Evolutionary conservation across 768 basidiomycete genomes (phyloP), one percentile per base, ranked within the genome.

Genomic region (Krasilnikovozyma curviuscula): DNA sequence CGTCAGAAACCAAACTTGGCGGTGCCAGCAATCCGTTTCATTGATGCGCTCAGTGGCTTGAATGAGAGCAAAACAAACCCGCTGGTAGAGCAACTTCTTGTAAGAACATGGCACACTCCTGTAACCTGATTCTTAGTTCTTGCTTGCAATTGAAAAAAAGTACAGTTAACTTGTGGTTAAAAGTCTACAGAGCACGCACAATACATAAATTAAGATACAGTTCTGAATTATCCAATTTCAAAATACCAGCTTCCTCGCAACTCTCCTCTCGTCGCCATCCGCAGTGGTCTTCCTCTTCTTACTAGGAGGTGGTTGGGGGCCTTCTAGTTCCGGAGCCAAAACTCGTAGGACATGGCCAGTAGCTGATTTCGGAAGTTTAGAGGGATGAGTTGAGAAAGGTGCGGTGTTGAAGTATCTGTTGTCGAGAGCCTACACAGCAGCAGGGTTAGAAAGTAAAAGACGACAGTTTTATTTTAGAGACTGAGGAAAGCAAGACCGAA

Each of bases 391-490:
- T 0, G 93, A 88, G 55, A 81, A 76, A 7, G 88, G 88, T 3
- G 81, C 68, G 10, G 81, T 75, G 34, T 74, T 74, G 69, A 97
- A 95, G 64, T 91, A 97, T 3, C 81, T 68, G 58, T 97, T 88
- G 40, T 72, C 63, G 14, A 98, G 75, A 8, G 85, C 83, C 85
- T 91, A 55, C 14, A 13, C 10, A 38, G n/a, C 6, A 18, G 39
- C 34, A 12, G 16, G 8, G 5, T 23, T 27, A 7, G 28, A 30
- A 31, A 38, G 10, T 43, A 34, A 29, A 49, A 47, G 32, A 5
- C 7, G 12, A 19, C 28, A 12, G 14, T 32, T 23, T 10, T n/a
- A 3, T 8, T 21, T 18, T 16, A n/a, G 42, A 16, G 10, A 10
- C 27, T 31, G 25, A 31, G 32, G 19, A 14, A n/a, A 28, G 29